These are phyloP conservation scores for Fragaria ananassa DNA, from an alignment of 306 rosid species.

Conservation along the genomic window DNA sequence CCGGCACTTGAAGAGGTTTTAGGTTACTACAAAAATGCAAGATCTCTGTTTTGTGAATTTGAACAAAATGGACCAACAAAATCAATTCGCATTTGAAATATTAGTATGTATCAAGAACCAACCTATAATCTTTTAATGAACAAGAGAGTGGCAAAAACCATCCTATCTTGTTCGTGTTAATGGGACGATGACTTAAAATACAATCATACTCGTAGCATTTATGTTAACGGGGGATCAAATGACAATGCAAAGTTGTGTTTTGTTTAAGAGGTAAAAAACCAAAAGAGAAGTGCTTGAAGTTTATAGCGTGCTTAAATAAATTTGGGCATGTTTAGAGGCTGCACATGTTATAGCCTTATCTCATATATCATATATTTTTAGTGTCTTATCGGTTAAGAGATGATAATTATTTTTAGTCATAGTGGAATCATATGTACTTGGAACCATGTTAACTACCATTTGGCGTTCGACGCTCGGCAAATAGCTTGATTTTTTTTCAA, in stretches of 20 bases:
- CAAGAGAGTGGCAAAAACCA: not conserved
- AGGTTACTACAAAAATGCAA: not conserved
- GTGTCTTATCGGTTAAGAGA: conserved; percentile 16
- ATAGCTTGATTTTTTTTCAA: not conserved
- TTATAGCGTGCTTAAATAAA: conserved; percentile 8
- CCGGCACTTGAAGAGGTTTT: not conserved
- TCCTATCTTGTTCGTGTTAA: not conserved
- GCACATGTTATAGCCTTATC: conserved; percentile 30
- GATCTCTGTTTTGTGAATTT: not conserved
- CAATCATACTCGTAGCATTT: conserved; percentile 1
- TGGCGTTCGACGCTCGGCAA: conserved; percentile 12
- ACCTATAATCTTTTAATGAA: too few species aligned
- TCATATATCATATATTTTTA: conserved; percentile 12
- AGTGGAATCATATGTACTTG: conserved; percentile 20
- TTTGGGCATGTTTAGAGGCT: conserved; percentile 16
- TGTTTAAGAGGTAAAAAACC: conserved; percentile 7
- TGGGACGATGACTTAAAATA: conserved; percentile 11
- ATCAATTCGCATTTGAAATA: too few species aligned
- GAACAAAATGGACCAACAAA: too few species aligned
- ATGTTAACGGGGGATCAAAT: conserved; percentile 22
- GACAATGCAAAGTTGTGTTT: conserved; percentile 16
- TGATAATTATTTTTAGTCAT: conserved; percentile 7
- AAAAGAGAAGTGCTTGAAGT: not conserved
- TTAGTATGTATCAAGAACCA: not conserved
- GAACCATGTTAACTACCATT: conserved; percentile 3